phyloP scores from a whole-genome alignment of 805 yeast species.

The Myxozyma neotropica region DNA sequence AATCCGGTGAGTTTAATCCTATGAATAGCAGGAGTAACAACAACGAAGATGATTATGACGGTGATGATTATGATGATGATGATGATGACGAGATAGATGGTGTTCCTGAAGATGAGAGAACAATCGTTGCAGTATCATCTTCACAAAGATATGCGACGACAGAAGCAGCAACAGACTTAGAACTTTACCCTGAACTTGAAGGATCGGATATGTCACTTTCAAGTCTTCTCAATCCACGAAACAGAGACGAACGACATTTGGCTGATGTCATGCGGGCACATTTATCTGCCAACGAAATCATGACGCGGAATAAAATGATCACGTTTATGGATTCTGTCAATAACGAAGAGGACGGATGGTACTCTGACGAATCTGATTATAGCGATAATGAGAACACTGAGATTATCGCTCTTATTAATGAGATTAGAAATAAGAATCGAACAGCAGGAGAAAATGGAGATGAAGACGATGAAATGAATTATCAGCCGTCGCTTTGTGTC shows the following conservation, averaged over 20 bases:
- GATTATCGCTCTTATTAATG: slow-evolving; percentile 16
- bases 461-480: slow-evolving; percentile 15
- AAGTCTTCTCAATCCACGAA: slow-evolving; percentile 20
- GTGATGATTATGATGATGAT: slow-evolving; percentile 33
- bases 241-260: slow-evolving; percentile 26
- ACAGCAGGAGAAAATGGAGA: slow-evolving; percentile 5
- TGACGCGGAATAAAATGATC: slow-evolving; percentile 23
- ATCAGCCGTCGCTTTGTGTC: slow-evolving; percentile 54
- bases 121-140: neutral
- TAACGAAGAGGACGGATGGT: slow-evolving; percentile 33
- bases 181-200: slow-evolving; percentile 28
- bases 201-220: slow-evolving; percentile 22
- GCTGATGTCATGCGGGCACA: slow-evolving; percentile 27
- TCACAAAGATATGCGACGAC: neutral
- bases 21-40: slow-evolving; percentile 17
- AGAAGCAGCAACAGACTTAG: neutral
- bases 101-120: slow-evolving; percentile 14
- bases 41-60: slow-evolving; percentile 31
- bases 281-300: slow-evolving; percentile 22
- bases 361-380: slow-evolving; percentile 40
- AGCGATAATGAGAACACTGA: slow-evolving; percentile 35
- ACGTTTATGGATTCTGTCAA: slow-evolving; percentile 4
- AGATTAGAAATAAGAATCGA: neutral
- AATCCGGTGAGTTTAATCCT: slow-evolving; percentile 33
- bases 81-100: slow-evolving; percentile 2